Base-by-base conservation (phyloP, 345 rosid genomes). In the Boechera stricta region DNA sequence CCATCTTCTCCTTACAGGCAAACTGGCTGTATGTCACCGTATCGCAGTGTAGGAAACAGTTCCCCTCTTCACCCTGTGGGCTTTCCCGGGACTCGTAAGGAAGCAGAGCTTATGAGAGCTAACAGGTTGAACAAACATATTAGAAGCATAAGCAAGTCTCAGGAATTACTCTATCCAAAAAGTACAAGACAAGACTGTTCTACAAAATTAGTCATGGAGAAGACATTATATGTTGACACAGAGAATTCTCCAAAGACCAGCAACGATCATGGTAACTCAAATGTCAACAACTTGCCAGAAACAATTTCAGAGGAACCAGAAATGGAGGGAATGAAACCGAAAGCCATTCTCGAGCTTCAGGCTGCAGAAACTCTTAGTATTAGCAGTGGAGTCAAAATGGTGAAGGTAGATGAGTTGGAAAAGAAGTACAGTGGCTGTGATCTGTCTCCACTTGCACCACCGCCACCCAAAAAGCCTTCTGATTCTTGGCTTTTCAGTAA, bases 401-500 rank as follows among this genome's bases (percentile, higher is more conserved):
- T 70, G 24, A 54, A 73, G 45, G 76, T 11, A 81, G 84, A 69
- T 62, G 76, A 75, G 32, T 31, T 59, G 39, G 80, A 44, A 71
- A 76, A 60, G 72, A 75, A 64, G 7, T 62, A 71, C 57, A 64
- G 41, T 39, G 70, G 66, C 31, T 63, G 49, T 61, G 75, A 67
- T 10, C 52, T 64, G 31, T 66, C 86, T 77, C 81, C 82, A 42
- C 84, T 81, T 81, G 83, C 85, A 28, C 92, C 86, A 10, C 87
- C 90, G 26, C 67, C 85, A 60, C 97, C 91, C 3, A 89, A 86
- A 78, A 86, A 86, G 56, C 99, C 99, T 16, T 87, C 99, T 1
- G 97, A 95, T 56, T 95, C 99, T 39, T 95, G 99, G 99, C 96
- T 95, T 44, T 80, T 87, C 80, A 90, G 96, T 54, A 81, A 91